phyloP scores from a whole-genome alignment of 2,329 filamentous ascomycete species.

The Nigrospora sphaerica region DNA sequence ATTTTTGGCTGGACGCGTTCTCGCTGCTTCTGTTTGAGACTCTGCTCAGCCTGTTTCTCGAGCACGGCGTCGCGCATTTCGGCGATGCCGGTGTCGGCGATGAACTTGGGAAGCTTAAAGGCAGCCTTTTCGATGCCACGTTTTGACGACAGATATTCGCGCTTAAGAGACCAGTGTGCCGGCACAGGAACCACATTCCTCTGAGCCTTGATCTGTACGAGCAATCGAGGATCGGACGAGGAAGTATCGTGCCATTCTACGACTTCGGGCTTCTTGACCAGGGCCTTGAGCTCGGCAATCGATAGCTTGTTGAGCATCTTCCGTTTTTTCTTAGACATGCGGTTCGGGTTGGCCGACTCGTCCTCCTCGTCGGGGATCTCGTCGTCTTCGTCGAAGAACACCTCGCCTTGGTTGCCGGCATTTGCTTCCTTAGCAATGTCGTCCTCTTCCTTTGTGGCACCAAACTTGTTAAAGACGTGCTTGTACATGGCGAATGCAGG shows the following conservation, averaged over 20 bases:
- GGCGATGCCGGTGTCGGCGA: conserved; percentile 92
- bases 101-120: conserved; percentile 91
- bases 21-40: conserved; percentile 89
- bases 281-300: conserved; percentile 88
- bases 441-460: conserved; percentile 56
- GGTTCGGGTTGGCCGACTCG: conserved; percentile 54
- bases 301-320: conserved; percentile 90
- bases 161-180: conserved; percentile 88
- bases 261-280: conserved; percentile 85
- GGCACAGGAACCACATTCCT: conserved; percentile 95
- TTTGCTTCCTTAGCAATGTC: conserved; percentile 57
- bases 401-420: conserved; percentile 71
- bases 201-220: conserved; percentile 92
- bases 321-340: conserved; percentile 88
- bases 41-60: conserved; percentile 90
- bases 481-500: conserved; percentile 80
- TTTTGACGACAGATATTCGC: conserved; percentile 95
- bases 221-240: conserved; percentile 77
- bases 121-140: conserved; percentile 92
- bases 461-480: conserved; percentile 75
- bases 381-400: conserved; percentile 77
- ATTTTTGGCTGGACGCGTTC: conserved; percentile 93
- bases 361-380: conserved; percentile 84
- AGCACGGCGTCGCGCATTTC: conserved; percentile 97
- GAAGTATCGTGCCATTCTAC: conserved; percentile 98